Evolutionary conservation across 306 rosid genomes (phyloP), one percentile per base, ranked within the genome.

Genomic region (Sphenostylis stenocarpa): DNA sequence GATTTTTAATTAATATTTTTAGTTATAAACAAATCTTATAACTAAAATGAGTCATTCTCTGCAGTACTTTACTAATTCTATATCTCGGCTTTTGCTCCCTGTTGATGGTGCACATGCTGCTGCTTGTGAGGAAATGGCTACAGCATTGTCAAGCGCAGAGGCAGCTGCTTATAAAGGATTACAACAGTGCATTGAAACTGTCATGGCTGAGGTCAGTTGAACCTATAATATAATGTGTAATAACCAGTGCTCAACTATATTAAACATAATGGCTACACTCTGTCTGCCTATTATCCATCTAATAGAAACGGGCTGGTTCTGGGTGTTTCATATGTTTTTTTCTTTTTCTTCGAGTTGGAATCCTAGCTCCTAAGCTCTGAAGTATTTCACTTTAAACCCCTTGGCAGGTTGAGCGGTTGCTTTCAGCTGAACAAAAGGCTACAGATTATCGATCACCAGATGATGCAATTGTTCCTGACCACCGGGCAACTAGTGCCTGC

Each of bases 41-140:
- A 63, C 72, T 70, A 55, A 82, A 79, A 55, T 79, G 77, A 43
- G 57, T 74, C 53, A 73, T 86, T 83, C 65, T 61, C 74, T 75
- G 44, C 93, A 96, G 98, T 93, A 89, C 85, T 96, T 96, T 73
- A 77, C 96, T 52, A 96, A 93, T 87, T 89, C 98, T 75, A 93
- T 96, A 77, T 96, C 99, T 75, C 92, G 99, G 83, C 97, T 93
- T 80, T 82, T 96, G 83, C 96, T 96, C 31, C 99, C 99, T 29
- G 99, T 96, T 36, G 98, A 96, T 86, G 99, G 99, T 73, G 99
- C 98, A 47, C 99, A 96, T 88, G 94, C 98, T 81, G 89, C 99
- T 79, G 89, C 99, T 68, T 96, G 99, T 81, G 99, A 96, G 83
- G 99, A 96, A 86, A 96, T 96, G 99, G 92, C 94, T 51, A 87